Conservation (phyloP, 805 yeast genomes). For the Saccharomycopsis lassenensis region DNA sequence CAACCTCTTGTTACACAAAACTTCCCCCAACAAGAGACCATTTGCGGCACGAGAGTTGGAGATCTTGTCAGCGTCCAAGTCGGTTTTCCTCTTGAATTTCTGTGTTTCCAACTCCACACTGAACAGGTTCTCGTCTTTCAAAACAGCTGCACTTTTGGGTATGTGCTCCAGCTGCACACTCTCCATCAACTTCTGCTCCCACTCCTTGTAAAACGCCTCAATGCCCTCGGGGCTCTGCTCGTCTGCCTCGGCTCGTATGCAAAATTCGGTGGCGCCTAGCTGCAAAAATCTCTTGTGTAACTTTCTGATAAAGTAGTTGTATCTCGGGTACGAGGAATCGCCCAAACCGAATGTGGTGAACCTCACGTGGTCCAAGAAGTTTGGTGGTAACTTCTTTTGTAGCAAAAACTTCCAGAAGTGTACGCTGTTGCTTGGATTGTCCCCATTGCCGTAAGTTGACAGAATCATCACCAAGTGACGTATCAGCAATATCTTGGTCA, state of each 20-base stretch:
- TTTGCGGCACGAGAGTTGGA: slow-evolving; percentile 25
- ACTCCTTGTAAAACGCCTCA: slow-evolving; percentile 68
- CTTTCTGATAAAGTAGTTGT: slow-evolving; percentile 79
- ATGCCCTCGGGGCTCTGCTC: slow-evolving; percentile 63
- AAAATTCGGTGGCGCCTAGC: slow-evolving; percentile 67
- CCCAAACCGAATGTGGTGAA: slow-evolving; percentile 85
- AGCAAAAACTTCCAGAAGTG: slow-evolving; percentile 69
- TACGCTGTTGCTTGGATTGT: slow-evolving; percentile 65
- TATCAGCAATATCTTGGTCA: slow-evolving; percentile 41
- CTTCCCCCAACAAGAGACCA: slow-evolving; percentile 29
- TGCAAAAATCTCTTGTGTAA: slow-evolving; percentile 69
- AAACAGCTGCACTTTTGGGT: neutral
- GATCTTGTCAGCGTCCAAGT: slow-evolving; percentile 21
- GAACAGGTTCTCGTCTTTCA: neutral
- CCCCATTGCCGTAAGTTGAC: slow-evolving; percentile 95
- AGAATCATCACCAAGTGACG: slow-evolving; percentile 46
- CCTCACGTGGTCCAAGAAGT: slow-evolving; percentile 47
- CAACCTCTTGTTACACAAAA: slow-evolving; percentile 44
- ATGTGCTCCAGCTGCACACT: slow-evolving; percentile 22
- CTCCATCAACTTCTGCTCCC: slow-evolving; percentile 44
- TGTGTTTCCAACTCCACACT: slow-evolving; percentile 5
- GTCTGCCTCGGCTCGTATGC: slow-evolving; percentile 79
- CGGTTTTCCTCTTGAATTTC: slow-evolving; percentile 25
- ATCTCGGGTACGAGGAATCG: slow-evolving; percentile 83
- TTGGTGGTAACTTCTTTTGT: slow-evolving; percentile 49